Base-by-base conservation (phyloP, 192 early-diverging fungal species). In the Backusella morwellensis region DNA sequence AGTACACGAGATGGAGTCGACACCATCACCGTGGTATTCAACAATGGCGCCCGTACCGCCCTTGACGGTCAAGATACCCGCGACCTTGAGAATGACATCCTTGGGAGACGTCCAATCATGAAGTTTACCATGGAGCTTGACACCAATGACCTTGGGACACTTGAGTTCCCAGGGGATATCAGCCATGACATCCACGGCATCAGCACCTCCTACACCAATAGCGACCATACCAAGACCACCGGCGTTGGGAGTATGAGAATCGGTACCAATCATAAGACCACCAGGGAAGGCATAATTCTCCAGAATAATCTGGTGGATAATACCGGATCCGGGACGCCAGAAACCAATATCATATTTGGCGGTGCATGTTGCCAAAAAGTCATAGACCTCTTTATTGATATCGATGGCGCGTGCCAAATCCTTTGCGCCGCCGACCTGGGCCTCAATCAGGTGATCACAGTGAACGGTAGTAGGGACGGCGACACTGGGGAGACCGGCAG, bases 131-230 rank as follows among this genome's bases (percentile, higher is more conserved):
- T 90, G 93, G 35, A 99, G 84, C 81, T 93, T 91, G 74, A 99
- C 95, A 80, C 97, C 97, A 73, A 97, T 89, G n/a, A 97, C 91
- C 83, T 97, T 95, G 78, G 97, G 97, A 83, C 95, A 96, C 91
- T 99, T 99, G 81, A 99, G 91, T 86, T 99, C 97, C 97, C 97
- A 99, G 35, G 97, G 97, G 83, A 99, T 96, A 68, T 94, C 92
- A 15, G 96, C 95, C 96, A 99, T 97, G 77, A 95, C 97, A 88
- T 99, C 97, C 66, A 99, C 97, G 11, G 97, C 97, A 84, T 98
- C 97, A 74, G 97, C 97, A 82, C 94, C 97, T 80, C 97, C 97
- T n/a, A 98, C 97, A 87, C 97, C 97, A 77, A 98, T 92, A 52
- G 97, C 97, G 66, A 97, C 90, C 90, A 95, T 93, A 78, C 97